Percentiles rank a stretch among this genome's conserved stretches.
phyloP scores from a whole-genome alignment of 306 rosid species.

The Abrus pulchellus region DNA sequence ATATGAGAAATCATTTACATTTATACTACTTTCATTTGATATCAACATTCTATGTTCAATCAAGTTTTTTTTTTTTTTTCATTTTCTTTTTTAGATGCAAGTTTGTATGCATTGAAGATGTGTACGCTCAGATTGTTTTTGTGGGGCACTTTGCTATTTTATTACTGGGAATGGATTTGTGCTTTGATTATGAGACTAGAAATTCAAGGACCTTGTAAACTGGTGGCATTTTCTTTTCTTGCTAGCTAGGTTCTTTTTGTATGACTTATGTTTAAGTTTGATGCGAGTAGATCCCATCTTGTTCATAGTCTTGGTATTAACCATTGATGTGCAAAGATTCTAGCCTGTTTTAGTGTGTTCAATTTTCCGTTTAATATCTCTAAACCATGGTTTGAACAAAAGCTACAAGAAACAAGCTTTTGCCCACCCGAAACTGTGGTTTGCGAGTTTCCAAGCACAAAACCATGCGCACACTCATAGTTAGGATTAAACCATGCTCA shows the following conservation, averaged over 20 bases:
- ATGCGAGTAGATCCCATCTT: not conserved
- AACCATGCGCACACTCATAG: no score
- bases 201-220: constrained; percentile 13
- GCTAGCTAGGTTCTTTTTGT: not conserved
- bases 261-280: not conserved
- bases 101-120: constrained; percentile 2
- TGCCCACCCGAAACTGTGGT: no score
- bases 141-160: not conserved
- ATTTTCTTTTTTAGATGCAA: not conserved
- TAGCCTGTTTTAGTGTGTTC: not conserved
- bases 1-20: not conserved
- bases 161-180: not conserved
- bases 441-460: no score
- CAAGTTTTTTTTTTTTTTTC: constrained; percentile 20
- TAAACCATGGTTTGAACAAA: no score
- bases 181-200: constrained; percentile 4
- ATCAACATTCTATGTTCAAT: constrained; percentile 1
- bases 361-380: no score
- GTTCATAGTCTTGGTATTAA: not conserved
- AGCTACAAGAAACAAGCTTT: no score
- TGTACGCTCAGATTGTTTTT: not conserved
- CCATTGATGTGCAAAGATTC: not conserved
- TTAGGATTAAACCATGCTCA: not conserved
- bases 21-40: not conserved
- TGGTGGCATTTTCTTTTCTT: constrained; percentile 3